Base-by-base conservation (phyloP, 441 rosid genomes). In the Erodium chrysanthum region DNA sequence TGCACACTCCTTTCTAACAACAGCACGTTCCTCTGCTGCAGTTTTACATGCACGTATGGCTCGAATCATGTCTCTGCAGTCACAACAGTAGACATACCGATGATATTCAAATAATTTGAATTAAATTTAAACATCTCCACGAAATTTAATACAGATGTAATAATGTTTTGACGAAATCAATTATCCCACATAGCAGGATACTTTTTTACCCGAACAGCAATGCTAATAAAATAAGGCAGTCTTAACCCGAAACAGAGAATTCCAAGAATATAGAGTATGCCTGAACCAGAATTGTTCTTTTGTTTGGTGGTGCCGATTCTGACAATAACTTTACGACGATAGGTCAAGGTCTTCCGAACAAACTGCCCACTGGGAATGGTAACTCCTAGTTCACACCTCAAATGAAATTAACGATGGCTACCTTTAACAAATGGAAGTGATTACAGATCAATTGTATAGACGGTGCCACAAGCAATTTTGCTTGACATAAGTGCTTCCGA, bases 11-110 rank as follows among this genome's bases (percentile, higher is more conserved):
- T 94, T 94, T 72, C 99, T 85, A 15, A 94, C 89, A 73, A 94
- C 97, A 31, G 83, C 99, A 60, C 96, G 96, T 81, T 94, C 97
- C 80, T 89, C 99, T 20, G 99, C 99, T 60, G 99, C 97, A 71
- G 99, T 94, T 91, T 94, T 94, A 77, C 97, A 89, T 22, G 97
- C 88, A 72, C 97, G 96, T 71, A 94, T 91, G 48, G 97, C 81
- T 74, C 99, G 82, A 77, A 94, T 94, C 99, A 94, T 94, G 85
- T 91, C 99, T 97, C 99, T 91, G 84, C 73, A 78, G 68, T 71
- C 64, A 77, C 48, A 71, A 23, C 17, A 75, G 71, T 25, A 44
- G 66, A 64, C 29, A 33, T 70, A 6, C 12, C 31, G 12, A 37
- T 33, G 22, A 18, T 21, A 40, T 62, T 25, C 25, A 64, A 0